Conservation (phyloP, 371 early-diverging fungal species). For the Mucor irregularis region DNA sequence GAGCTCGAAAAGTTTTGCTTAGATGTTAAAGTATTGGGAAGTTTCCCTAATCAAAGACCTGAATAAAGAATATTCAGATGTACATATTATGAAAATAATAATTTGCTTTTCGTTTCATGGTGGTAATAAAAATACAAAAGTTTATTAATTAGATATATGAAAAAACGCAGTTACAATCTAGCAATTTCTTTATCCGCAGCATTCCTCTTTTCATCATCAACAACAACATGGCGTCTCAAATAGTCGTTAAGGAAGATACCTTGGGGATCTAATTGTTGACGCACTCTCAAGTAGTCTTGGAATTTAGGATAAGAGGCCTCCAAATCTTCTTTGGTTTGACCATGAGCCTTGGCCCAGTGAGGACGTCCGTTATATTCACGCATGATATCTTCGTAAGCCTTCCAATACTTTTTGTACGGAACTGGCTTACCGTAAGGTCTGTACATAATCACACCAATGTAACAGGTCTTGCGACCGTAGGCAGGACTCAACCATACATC, state of each 20-base stretch:
- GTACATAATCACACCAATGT: conserved; percentile 88
- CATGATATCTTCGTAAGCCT: conserved; percentile 80
- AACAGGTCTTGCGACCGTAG: conserved; percentile 70
- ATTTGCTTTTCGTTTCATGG: too few species aligned
- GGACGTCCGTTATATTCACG: conserved; percentile 71
- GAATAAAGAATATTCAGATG: conserved; percentile 22
- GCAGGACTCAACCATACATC: conserved; percentile 83
- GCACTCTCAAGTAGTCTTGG: conserved; percentile 58
- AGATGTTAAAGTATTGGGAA: conserved; percentile 79
- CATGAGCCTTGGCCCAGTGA: conserved; percentile 86
- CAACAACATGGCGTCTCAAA: conserved; percentile 63
- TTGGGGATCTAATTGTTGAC: conserved; percentile 67
- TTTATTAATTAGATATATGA: background rate
- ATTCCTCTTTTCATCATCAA: background rate
- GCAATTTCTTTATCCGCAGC: background rate
- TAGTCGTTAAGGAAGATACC: conserved; percentile 79
- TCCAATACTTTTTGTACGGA: conserved; percentile 78
- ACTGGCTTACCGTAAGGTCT: conserved; percentile 75
- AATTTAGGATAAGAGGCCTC: conserved; percentile 67
- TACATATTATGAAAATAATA: too few species aligned
- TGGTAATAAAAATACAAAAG: background rate
- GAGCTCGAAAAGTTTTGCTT: conserved; percentile 72
- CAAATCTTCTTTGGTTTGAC: conserved; percentile 58
- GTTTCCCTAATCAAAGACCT: conserved; percentile 77
- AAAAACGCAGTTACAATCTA: conserved; percentile 16